Percentiles rank a stretch among this genome's conserved stretches.
Evolutionary conservation across 352 stramenopile species (phyloP).

Genomic region (Globisporangium irregulare): DNA sequence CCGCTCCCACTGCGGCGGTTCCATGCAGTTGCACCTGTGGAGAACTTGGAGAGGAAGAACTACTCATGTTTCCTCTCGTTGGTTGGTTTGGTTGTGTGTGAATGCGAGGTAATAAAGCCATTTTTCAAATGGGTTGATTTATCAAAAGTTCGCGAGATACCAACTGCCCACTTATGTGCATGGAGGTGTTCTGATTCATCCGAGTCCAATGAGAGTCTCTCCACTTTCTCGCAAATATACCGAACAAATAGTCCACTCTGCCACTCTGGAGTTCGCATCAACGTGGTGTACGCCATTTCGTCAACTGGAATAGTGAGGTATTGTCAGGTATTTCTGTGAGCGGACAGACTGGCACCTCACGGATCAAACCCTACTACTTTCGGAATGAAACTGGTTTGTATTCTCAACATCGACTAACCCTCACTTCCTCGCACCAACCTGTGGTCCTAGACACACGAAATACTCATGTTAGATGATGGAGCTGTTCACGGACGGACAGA

Average conservation of each 20-base stretch:
- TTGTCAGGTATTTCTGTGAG: too few relatives aligned
- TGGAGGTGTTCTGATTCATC: neutral
- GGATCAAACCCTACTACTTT: neutral
- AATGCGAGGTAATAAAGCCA: too few relatives aligned
- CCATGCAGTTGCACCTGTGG: neutral
- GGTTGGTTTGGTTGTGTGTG: neutral
- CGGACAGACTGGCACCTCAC: too few relatives aligned
- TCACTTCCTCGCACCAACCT: neutral
- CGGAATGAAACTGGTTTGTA: too few relatives aligned
- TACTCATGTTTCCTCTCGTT: neutral
- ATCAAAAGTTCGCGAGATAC: neutral
- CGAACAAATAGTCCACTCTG: too few relatives aligned
- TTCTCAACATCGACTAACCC: too few relatives aligned
- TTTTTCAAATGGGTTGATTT: neutral
- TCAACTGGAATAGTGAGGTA: neutral
- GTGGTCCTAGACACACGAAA: neutral
- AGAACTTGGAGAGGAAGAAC: neutral
- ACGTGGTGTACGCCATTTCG: neutral
- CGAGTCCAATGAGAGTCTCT: too few relatives aligned
- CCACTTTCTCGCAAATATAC: too few relatives aligned
- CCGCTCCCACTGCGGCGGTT: neutral
- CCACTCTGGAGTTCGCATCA: too few relatives aligned
- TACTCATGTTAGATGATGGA: neutral
- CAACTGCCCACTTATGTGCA: neutral
- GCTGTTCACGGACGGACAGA: constrained; percentile 62